Evolutionary conservation across 2,329 filamentous ascomycete genomes (phyloP).

Genomic region (Amauroascus niger): DNA sequence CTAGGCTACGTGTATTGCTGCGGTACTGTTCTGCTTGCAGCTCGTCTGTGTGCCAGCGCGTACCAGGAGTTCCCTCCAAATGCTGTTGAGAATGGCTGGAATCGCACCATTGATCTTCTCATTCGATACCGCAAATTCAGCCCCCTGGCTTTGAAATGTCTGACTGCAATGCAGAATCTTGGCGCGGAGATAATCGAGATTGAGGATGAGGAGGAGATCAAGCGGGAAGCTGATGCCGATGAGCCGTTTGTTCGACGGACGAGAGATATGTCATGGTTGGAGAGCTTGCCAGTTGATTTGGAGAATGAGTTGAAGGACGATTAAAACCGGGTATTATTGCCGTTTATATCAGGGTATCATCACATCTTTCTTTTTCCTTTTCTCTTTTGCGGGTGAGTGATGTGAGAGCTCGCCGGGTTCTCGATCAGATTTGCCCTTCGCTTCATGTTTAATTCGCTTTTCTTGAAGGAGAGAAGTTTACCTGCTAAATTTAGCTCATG

Average conservation of each 20-base stretch:
- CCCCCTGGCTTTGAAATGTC: slow-evolving; percentile 6
- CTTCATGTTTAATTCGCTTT: background rate
- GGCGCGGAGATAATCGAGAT: background rate
- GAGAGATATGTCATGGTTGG: slow-evolving; percentile 17
- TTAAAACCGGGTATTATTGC: background rate
- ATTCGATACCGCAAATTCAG: slow-evolving; percentile 11
- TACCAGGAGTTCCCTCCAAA: slow-evolving; percentile 4
- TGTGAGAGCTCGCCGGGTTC: too few species aligned
- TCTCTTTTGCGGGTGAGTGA: too few species aligned
- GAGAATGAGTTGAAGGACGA: slow-evolving; percentile 4
- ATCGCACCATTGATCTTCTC: slow-evolving; percentile 9
- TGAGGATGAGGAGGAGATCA: background rate
- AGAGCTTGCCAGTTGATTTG: slow-evolving; percentile 15
- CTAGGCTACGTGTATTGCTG: slow-evolving; percentile 15
- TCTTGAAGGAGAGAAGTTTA: background rate
- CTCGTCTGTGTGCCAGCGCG: slow-evolving; percentile 13
- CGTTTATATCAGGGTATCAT: background rate
- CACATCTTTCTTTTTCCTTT: too few species aligned
- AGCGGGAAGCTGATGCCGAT: background rate
- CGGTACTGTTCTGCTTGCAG: slow-evolving; percentile 15
- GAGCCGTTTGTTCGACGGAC: background rate
- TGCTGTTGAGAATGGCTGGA: slow-evolving; percentile 11
- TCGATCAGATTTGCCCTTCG: background rate
- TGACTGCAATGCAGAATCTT: slow-evolving; percentile 10
- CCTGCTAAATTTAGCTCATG: too few species aligned